Conservation (phyloP, 257 asterid species). For the Dorcoceras hygrometricum region DNA sequence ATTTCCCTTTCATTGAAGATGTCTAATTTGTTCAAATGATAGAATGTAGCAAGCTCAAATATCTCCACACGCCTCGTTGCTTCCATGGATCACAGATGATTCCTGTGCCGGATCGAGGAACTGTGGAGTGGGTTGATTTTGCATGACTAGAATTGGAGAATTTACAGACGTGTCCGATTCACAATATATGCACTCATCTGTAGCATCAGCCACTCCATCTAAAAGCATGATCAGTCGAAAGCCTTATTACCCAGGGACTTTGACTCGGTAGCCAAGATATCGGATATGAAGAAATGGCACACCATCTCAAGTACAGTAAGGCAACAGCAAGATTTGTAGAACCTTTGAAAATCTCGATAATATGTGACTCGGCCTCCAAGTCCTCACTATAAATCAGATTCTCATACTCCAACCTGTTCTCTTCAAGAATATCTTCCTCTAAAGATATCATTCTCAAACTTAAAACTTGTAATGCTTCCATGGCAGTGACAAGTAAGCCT, state of each 20-base stretch:
- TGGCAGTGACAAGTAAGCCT: conserved; percentile 59
- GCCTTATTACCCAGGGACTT: conserved; percentile 73
- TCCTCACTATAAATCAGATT: conserved; percentile 51
- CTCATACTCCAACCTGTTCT: conserved; percentile 45
- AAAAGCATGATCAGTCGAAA: conserved; percentile 42
- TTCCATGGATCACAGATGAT: background rate
- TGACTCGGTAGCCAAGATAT: conserved; percentile 60
- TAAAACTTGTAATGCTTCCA: conserved; percentile 84
- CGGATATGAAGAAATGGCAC: conserved; percentile 42
- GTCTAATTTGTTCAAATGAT: background rate
- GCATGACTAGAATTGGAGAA: background rate
- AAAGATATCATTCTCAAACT: conserved; percentile 80
- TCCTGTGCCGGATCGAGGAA: background rate
- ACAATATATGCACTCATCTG: conserved; percentile 7
- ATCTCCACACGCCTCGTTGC: background rate
- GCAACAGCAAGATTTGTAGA: conserved; percentile 48
- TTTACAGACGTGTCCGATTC: conserved; percentile 8
- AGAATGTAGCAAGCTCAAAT: background rate
- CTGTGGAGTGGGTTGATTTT: background rate
- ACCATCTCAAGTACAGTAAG: conserved; percentile 73
- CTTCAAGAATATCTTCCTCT: conserved; percentile 41
- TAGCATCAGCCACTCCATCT: conserved; percentile 25
- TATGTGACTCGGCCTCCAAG: conserved; percentile 40
- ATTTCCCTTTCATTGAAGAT: background rate
- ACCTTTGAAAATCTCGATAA: conserved; percentile 46